phyloP scores from a whole-genome alignment of 129 eudicot genomes.

The Lactuca saligna region DNA sequence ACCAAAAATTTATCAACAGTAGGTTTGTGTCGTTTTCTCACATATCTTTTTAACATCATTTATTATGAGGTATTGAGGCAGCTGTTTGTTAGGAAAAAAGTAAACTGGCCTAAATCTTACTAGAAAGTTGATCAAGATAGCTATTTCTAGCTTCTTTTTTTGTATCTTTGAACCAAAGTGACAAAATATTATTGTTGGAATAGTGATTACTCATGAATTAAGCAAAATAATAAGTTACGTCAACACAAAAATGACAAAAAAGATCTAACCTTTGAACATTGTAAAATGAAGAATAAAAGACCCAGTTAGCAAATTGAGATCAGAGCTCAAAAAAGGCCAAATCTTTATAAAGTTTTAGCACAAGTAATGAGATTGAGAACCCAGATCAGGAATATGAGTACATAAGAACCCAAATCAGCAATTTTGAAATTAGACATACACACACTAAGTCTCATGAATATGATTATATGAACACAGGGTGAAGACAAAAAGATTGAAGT shows the following conservation, averaged over 20 bases:
- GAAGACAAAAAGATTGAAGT: constrained; percentile 8
- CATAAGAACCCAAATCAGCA: constrained; percentile 7
- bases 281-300: background rate
- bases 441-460: constrained; percentile 6
- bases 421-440: background rate
- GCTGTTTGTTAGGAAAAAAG: too few species aligned
- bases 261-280: background rate
- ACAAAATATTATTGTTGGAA: background rate
- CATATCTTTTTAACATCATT: too few species aligned
- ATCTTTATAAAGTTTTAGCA: constrained; percentile 7
- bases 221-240: background rate
- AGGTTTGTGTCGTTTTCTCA: background rate
- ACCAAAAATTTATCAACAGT: too few species aligned
- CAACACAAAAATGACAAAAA: constrained; percentile 8
- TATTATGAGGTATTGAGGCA: too few species aligned
- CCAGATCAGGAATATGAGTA: background rate
- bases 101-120: too few species aligned
- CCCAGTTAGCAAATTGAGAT: constrained; percentile 3
- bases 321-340: background rate
- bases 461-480: constrained; percentile 15
- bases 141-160: background rate
- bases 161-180: background rate
- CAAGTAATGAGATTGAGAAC: background rate
- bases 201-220: background rate
- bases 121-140: background rate